Evolutionary conservation across 148 eudicot species (phyloP).

Genomic region (Chenopodium album): DNA sequence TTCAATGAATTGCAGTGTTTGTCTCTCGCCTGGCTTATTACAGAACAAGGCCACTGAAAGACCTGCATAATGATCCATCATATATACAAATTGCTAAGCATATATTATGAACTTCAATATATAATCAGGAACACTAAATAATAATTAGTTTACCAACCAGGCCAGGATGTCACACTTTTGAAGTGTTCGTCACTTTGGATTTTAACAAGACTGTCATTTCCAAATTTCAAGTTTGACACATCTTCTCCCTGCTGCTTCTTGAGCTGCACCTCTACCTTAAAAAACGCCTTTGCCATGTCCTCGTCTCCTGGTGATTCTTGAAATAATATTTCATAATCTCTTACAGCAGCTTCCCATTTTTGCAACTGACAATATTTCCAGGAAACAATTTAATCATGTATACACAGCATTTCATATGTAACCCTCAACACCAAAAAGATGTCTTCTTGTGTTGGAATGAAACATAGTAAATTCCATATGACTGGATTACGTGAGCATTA

Average conservation of each 20-base stretch:
- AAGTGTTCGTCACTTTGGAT: slow-evolving; percentile 48
- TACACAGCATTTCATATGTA: background rate
- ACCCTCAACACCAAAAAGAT: background rate
- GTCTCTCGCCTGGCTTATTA: slow-evolving; percentile 39
- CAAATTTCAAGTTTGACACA: slow-evolving; percentile 28
- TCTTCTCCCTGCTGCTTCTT: slow-evolving; percentile 44
- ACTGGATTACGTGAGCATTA: background rate
- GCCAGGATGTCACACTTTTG: slow-evolving; percentile 36
- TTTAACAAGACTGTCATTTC: slow-evolving; percentile 32
- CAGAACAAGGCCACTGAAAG: slow-evolving; percentile 48
- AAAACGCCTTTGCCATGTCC: slow-evolving; percentile 48
- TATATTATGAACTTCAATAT: too few relatives aligned
- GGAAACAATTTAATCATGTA: background rate
- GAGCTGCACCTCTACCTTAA: slow-evolving; percentile 51
- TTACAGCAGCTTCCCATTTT: slow-evolving; percentile 68
- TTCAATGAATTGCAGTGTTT: slow-evolving; percentile 38
- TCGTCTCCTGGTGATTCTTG: slow-evolving; percentile 68
- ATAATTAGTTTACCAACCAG: slow-evolving; percentile 41
- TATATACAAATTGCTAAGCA: background rate
- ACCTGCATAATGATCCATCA: slow-evolving; percentile 33
- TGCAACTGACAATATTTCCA: slow-evolving; percentile 41
- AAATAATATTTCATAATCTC: slow-evolving; percentile 69
- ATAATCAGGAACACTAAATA: background rate
- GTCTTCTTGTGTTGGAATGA: background rate
- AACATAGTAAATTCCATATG: background rate